These are phyloP conservation scores for Ilyonectria sp. DNA, from an alignment of 2,329 filamentous ascomycete species.

Conservation along the genomic window DNA sequence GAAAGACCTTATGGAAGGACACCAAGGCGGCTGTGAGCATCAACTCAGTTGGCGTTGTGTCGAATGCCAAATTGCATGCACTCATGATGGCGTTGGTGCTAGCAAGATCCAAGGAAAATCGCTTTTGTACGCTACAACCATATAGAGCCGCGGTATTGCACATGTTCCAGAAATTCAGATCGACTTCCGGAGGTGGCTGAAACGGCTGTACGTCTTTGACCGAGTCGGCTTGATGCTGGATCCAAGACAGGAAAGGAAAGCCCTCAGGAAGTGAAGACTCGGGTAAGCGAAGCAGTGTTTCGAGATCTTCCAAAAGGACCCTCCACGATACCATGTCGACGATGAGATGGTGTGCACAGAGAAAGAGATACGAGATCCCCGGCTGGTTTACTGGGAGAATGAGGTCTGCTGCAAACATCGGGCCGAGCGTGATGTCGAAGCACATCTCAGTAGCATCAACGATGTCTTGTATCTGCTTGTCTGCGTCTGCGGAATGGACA, in stretches of 20 bases:
- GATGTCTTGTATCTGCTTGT: constrained; percentile 1
- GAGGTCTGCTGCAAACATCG: constrained; percentile 11
- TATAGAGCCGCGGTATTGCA: constrained; percentile 5
- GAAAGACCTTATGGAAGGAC: constrained; percentile 9
- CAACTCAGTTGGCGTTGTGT: constrained; percentile 13
- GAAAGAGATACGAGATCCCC: constrained; percentile 4
- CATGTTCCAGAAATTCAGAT: constrained; percentile 13
- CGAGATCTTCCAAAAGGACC: constrained; percentile 15
- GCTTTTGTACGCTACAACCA: constrained; percentile 9
- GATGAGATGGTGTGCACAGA: constrained; percentile 7
- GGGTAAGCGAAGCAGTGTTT: constrained; percentile 9
- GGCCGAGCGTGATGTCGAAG: constrained; percentile 2
- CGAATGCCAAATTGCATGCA: constrained; percentile 7
- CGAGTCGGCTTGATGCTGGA: constrained; percentile 10
- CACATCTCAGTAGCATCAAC: constrained; percentile 13
- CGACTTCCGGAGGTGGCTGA: background rate
- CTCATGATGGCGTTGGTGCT: constrained; percentile 14
- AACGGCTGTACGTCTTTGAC: constrained; percentile 15
- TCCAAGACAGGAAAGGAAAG: constrained; percentile 12
- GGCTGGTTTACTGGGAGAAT: too few species aligned
- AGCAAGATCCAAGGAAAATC: constrained; percentile 15
- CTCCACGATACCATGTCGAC: constrained; percentile 11
- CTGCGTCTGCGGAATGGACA: constrained; percentile 9
- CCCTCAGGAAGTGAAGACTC: constrained; percentile 9
- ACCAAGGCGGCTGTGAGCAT: constrained; percentile 11